These are phyloP conservation scores for Fragaria vesca DNA, from an alignment of 306 rosid genomes.

Conservation along the genomic window DNA sequence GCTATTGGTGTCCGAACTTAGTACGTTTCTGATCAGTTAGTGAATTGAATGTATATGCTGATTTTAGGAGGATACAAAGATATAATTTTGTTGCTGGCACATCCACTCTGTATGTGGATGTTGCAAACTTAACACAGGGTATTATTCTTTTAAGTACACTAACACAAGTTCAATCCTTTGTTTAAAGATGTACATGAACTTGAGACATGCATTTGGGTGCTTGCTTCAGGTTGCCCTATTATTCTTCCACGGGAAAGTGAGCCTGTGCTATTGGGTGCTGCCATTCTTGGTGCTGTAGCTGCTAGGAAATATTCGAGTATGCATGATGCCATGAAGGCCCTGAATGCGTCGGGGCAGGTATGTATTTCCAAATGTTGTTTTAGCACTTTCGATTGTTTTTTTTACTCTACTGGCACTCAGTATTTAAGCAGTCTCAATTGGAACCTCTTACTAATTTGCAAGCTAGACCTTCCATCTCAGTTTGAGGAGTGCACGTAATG, in stretches of 20 bases:
- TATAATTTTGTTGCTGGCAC: background rate
- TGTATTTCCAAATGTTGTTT: conserved; percentile 11
- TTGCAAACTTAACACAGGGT: background rate
- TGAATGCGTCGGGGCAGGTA: conserved; percentile 92
- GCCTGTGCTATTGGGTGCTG: conserved; percentile 94
- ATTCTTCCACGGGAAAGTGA: conserved; percentile 93
- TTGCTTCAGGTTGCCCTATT: conserved; percentile 73
- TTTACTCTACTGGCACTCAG: background rate
- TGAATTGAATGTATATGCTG: conserved; percentile 3
- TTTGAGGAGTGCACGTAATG: background rate
- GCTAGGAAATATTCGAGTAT: conserved; percentile 62
- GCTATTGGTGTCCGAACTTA: background rate
- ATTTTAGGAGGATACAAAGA: background rate
- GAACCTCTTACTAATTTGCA: background rate
- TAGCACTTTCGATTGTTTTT: background rate
- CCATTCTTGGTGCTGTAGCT: conserved; percentile 93
- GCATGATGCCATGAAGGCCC: conserved; percentile 82
- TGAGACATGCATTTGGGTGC: background rate
- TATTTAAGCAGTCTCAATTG: background rate
- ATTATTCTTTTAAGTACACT: background rate
- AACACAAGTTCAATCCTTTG: background rate
- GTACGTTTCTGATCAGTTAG: background rate
- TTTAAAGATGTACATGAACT: background rate
- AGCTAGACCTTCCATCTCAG: background rate
- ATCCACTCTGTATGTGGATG: background rate